Conservation (phyloP, 2,329 filamentous ascomycete genomes). For the Stenocarpella maydis region DNA sequence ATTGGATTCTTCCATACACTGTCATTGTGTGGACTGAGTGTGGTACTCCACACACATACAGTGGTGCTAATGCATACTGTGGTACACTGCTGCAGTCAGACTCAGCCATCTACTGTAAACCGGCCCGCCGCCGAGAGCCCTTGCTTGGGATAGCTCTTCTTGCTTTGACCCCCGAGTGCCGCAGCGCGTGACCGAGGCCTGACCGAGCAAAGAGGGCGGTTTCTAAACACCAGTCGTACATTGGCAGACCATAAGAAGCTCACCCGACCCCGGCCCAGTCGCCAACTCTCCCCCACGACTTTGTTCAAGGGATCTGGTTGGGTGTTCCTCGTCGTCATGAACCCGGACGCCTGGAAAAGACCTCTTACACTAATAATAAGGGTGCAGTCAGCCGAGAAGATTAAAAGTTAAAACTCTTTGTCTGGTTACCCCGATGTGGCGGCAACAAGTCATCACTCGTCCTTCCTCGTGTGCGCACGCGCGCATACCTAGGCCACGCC, state of each 20-base stretch:
- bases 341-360: neutral
- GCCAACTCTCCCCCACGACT: neutral
- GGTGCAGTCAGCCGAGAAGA: too few relatives aligned
- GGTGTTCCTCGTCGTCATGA: neutral
- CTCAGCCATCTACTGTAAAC: too few relatives aligned
- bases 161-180: slow-evolving; percentile 7
- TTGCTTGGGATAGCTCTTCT: slow-evolving; percentile 5
- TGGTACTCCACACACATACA: too few relatives aligned
- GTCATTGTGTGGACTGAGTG: neutral
- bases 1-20: slow-evolving; percentile 21
- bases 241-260: too few relatives aligned
- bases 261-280: neutral
- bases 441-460: neutral
- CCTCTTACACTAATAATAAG: too few relatives aligned
- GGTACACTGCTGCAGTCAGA: slow-evolving; percentile 14
- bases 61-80: slow-evolving; percentile 8
- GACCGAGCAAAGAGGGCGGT: slow-evolving; percentile 6
- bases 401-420: too few relatives aligned
- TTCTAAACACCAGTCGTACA: too few relatives aligned
- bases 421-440: neutral
- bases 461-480: neutral
- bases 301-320: neutral
- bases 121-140: neutral
- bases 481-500: neutral
- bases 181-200: slow-evolving; percentile 23